Conservation (phyloP, 169 alveolate genomes). For the Eimeria sp. region DNA sequence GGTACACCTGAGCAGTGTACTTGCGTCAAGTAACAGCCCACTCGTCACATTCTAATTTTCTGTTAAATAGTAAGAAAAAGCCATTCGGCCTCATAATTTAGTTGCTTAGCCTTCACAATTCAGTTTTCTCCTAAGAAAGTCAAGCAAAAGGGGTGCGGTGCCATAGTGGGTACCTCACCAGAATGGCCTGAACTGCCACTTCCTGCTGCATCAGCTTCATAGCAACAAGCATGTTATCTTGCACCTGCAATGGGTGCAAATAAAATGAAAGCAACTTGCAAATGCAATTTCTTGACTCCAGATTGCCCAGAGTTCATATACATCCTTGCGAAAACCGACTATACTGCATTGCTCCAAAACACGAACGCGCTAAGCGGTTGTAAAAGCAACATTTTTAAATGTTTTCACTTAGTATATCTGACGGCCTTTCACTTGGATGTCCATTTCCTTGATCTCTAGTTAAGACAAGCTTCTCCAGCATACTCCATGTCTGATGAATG, state of each 20-base stretch:
- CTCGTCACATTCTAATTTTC: constrained; percentile 10
- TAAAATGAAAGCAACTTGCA: background rate
- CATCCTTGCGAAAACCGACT: background rate
- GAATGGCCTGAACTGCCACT: background rate
- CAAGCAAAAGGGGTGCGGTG: background rate
- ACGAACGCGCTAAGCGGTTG: background rate
- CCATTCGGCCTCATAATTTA: background rate
- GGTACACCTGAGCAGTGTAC: constrained; percentile 53
- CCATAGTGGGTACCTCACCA: background rate
- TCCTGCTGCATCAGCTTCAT: background rate
- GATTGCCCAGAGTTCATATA: background rate
- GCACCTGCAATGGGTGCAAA: constrained; percentile 5
- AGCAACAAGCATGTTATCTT: background rate
- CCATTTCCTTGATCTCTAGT: background rate
- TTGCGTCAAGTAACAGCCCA: background rate
- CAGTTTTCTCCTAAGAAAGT: background rate
- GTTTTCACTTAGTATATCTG: background rate
- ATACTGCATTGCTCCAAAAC: background rate
- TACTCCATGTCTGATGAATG: constrained; percentile 41
- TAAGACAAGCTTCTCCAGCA: constrained; percentile 45
- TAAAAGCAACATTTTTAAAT: background rate
- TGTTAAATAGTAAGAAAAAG: background rate
- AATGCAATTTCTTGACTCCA: background rate
- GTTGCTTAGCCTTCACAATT: background rate
- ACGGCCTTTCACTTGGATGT: background rate